Evolutionary conservation across 768 basidiomycete species (phyloP), one percentile per base, ranked within the genome.

Genomic region (Agaricus sinodeliciosus): DNA sequence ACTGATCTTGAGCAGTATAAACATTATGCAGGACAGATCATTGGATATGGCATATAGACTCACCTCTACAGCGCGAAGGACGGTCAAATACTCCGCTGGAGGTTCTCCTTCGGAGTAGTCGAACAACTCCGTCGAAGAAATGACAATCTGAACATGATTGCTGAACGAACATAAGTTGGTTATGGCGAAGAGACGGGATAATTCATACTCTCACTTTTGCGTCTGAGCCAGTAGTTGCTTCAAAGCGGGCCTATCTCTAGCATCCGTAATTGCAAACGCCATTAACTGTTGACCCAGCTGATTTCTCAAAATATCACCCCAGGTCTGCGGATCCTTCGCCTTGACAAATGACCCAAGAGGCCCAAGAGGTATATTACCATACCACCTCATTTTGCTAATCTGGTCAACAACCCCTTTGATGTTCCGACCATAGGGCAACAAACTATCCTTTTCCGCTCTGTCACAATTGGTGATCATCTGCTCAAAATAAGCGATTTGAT

Each of bases 31-130:
- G 16, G 13, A 26, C 26, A 6, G 31, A 3, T 3, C 22, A 4
- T 31, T 18, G 19, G 9, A 19, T 19, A 34, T 11, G 22, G 16
- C 4, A 13, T 12, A 12, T 28, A 68, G 80, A 7, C 22, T 22
- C 57, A 93, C 95, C 25, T 87, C 82, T 7, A 97, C 76, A 15
- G 85, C 86, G 22, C 92, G 85, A 22, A 95, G 73, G 22, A 94
- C 78, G 5, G 94, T 97, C 3, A 81, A 70, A 48, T 84, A 75
- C 18, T 76, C 55, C 16, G 62, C 62, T 2, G 78, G 76, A 9
- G 87, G 85, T 62, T 95, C 92, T 25, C 93, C 93, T 1, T 59
- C 55, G 35, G 74, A 73, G 59, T 80, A 94, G 62, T 96, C 90
- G 63, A 96, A 97, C 37, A 89, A 58, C 60, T 94, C 92, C 36